A percentile compares a stretch with the other conserved stretches of the same genome.
These are phyloP conservation scores for Gynandropsis gynandra DNA, from an alignment of 345 rosid genomes.

Conservation along the genomic window DNA sequence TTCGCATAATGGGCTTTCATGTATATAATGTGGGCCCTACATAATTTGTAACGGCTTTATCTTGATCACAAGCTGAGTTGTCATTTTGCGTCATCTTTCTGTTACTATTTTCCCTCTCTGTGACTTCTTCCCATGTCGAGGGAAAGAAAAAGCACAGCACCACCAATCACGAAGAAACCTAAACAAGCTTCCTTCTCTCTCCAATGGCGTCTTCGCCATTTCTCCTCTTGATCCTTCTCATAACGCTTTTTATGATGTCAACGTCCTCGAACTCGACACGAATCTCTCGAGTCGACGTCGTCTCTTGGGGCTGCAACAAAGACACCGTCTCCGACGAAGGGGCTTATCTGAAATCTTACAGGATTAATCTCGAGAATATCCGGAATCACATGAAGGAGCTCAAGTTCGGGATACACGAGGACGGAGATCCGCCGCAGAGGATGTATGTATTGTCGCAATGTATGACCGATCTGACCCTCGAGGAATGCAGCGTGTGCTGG, in stretches of 20 bases:
- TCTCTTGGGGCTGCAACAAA: constrained; percentile 27
- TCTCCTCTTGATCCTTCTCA: too few species aligned
- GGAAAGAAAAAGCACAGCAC: too few species aligned
- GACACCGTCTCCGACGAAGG: constrained; percentile 22
- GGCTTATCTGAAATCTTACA: constrained; percentile 25
- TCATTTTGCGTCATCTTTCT: background rate
- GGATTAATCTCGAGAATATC: constrained; percentile 19
- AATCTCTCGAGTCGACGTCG: constrained; percentile 24
- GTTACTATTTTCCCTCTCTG: background rate
- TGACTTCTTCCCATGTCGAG: too few species aligned
- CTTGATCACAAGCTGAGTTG: background rate
- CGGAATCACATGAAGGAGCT: constrained; percentile 20
- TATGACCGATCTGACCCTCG: constrained; percentile 35
- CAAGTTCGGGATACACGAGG: constrained; percentile 32
- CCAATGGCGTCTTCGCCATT: too few species aligned
- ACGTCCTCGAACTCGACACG: constrained; percentile 16
- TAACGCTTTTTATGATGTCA: background rate
- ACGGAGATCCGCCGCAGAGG: constrained; percentile 34
- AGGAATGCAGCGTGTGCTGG: constrained; percentile 37
- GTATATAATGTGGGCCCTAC: too few species aligned
- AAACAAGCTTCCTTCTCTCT: too few species aligned
- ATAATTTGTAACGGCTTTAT: too few species aligned
- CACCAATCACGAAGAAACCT: too few species aligned
- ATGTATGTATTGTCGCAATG: constrained; percentile 38
- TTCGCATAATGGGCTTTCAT: too few species aligned